phyloP scores from a whole-genome alignment of 169 alveolate genomes.

The Plasmodium inui region DNA sequence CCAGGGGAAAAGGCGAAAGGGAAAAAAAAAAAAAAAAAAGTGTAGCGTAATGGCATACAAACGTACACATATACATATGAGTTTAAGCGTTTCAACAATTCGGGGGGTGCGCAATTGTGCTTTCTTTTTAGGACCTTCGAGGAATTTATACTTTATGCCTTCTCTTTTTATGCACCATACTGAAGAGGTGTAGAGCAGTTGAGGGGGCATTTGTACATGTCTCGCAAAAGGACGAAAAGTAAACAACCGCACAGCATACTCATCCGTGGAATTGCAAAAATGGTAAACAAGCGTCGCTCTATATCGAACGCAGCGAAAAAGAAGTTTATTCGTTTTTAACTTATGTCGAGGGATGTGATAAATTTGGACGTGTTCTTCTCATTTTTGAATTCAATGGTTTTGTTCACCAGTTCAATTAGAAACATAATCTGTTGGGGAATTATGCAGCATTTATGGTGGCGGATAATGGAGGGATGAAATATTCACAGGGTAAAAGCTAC shows the following conservation, averaged over 20 bases:
- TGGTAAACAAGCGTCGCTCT: not conserved
- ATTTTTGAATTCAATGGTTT: slow-evolving; percentile 50
- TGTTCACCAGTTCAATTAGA: slow-evolving; percentile 50
- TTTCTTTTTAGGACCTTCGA: slow-evolving; percentile 59
- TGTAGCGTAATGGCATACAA: not conserved
- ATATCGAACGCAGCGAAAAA: not conserved
- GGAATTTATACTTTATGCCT: slow-evolving; percentile 70
- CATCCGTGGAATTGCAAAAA: not conserved
- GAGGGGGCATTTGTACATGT: not conserved
- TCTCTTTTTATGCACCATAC: slow-evolving; percentile 68
- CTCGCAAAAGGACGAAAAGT: not conserved
- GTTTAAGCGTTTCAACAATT: not conserved
- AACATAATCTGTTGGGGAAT: slow-evolving; percentile 10
- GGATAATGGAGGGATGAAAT: not conserved
- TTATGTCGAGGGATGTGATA: slow-evolving; percentile 47
- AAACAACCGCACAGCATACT: not conserved
- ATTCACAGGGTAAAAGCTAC: not conserved
- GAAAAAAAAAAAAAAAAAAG: not conserved
- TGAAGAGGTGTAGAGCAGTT: not conserved
- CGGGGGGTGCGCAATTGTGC: not conserved
- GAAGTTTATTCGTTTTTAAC: slow-evolving; percentile 8
- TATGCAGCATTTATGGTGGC: not conserved
- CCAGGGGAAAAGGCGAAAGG: not conserved
- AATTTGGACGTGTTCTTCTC: slow-evolving; percentile 43
- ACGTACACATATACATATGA: not conserved